Base-by-base conservation (phyloP, 2,329 filamentous ascomycete species). In the Helminthosporium solani region DNA sequence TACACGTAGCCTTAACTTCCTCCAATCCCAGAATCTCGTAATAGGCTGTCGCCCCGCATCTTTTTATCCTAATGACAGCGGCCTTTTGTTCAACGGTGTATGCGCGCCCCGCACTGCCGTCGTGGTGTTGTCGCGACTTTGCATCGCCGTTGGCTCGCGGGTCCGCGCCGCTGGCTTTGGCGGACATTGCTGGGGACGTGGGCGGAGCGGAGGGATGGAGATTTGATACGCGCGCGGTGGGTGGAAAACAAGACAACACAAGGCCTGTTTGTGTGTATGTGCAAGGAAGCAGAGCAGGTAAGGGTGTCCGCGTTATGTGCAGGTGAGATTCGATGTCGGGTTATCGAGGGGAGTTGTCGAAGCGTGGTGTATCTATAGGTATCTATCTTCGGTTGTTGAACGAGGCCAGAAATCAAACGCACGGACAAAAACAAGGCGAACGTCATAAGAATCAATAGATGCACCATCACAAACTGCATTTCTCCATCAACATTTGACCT, bases 11-110 rank as follows among this genome's bases (percentile, higher is more conserved):
- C 59, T 80, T 79, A 31, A 85, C 76, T 53, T 78, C 77, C 59
- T 86, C 81, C 39, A 96, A 73, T 18, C 84, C 85, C 25, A 99
- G 75, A 58, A 99, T 97, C 69, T 97, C 94, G 76, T 99, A 99
- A 73, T 95, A 99, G 15, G 89, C 89, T 3, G 90, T 96, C 18
- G 87, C 76, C 31, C 80, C 78, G 74, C 94, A 99, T 75, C 81
- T 83, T 56, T 88, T 85, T 68, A 99, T 94, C 56, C 94, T 84
- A 61, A 95, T 75, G 25, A 99, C 94, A 20, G 92, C 92, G 2
- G 88, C 85, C 70, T 95, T 94, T 68, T 99, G 94, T 60, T 96
- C 91, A 23, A 82, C 77, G 1, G 94, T 99, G 73, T 84, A 96
- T 66, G 87, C 81, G 59, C 88, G 84, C 48, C 83, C 83, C 57